Base-by-base conservation (phyloP, 106 monocot species). In the Allium fistulosum region DNA sequence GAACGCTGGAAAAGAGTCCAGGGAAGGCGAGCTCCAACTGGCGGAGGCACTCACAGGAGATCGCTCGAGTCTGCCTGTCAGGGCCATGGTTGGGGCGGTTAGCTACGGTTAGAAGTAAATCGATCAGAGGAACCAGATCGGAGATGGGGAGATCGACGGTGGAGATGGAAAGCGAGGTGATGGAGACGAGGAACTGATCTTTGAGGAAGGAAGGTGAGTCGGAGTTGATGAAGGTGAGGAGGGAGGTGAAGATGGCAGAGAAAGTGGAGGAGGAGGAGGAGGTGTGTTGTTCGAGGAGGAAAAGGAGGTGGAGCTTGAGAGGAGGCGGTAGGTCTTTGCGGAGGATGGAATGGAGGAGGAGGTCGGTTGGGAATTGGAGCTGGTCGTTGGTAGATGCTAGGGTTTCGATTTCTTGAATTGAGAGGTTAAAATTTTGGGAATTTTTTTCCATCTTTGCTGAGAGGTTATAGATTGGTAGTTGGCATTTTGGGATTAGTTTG, bases 21-120 rank as follows among this genome's bases (percentile, higher is more conserved):
- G 94, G 90, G 57, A 49, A 73, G 26, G 87, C 78, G 7, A 62
- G 58, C 81, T 94, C 94, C 62, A 94, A 72, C 79, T 90, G 87
- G 13, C 87, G 79, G 58, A 94, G 94, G 69, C 86, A 90, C 79
- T 94, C 94, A 63, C 87, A 87, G 46, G 90, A 90, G 17, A 85
- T 61, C 11, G 76, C 70, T 47, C 94, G 82, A 37, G 79, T 69
- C 22, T 77, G 80, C 51, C 94, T 81, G 57, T 94, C 94, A 12
- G 83, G 74, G 18, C 82, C 80, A 49, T 84, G 81, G 66, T 90
- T 94, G 12, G 94, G 94, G 68, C 94, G 85, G 84, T 94, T 87
- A 28, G 62, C 73, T 9, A 85, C 70, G 10, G 78, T 37, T 58
- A 94, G 87, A 12, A 94, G 82, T 18, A 81, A 18, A 77, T 85